phyloP scores from a whole-genome alignment of 2,329 filamentous ascomycete species.

The Pseudocercospora ulei region DNA sequence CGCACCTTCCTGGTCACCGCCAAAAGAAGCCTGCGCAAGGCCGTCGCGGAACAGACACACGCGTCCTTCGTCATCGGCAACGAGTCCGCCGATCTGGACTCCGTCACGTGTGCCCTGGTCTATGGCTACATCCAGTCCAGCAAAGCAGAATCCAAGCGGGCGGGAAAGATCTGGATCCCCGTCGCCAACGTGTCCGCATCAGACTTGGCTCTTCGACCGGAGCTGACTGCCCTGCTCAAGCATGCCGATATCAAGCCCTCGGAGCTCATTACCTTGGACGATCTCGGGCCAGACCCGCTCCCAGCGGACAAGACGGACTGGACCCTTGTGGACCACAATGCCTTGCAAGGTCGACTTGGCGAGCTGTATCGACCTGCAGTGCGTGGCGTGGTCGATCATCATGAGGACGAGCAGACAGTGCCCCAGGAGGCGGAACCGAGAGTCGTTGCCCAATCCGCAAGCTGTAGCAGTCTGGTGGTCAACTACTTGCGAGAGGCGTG shows the following conservation, averaged over 20 bases:
- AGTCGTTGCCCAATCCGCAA: conserved; percentile 57
- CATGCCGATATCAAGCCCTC: conserved; percentile 49
- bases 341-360: conserved; percentile 53
- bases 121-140: conserved; percentile 64
- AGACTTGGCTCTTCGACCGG: conserved; percentile 62
- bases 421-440: conserved; percentile 45
- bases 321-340: conserved; percentile 74
- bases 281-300: conserved; percentile 42
- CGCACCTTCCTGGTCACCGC: conserved; percentile 41
- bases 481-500: conserved; percentile 51
- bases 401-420: conserved; percentile 58
- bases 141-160: conserved; percentile 39
- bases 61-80: conserved; percentile 47
- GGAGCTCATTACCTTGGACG: conserved; percentile 58
- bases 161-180: conserved; percentile 55
- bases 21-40: conserved; percentile 37
- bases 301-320: conserved; percentile 52
- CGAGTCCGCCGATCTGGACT: conserved; percentile 65
- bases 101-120: conserved; percentile 62
- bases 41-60: conserved; percentile 36
- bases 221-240: conserved; percentile 57
- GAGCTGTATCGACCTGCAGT: conserved; percentile 46
- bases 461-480: conserved; percentile 61
- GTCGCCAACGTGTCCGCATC: conserved; percentile 59
- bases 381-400: conserved; percentile 65